Conservation (phyloP, 257 asterid species). For the Rauvolfia tetraphylla region DNA sequence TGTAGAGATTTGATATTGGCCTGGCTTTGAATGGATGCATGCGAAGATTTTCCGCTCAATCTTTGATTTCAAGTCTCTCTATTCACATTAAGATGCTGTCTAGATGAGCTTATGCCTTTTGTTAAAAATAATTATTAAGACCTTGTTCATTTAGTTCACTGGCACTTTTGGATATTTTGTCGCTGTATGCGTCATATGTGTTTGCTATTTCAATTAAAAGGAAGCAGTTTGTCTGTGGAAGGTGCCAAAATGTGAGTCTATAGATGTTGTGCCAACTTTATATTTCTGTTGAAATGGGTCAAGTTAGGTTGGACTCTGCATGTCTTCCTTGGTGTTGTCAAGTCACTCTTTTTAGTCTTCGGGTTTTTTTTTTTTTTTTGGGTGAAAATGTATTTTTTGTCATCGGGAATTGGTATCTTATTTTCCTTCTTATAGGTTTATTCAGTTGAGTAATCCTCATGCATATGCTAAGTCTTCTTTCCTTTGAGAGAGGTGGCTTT, state of each 20-base stretch:
- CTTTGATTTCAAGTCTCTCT: not conserved
- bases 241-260: not conserved
- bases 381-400: too few relatives aligned
- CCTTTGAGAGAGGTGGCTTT: not conserved
- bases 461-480: not conserved
- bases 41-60: not conserved
- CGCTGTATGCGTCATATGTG: not conserved
- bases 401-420: not conserved
- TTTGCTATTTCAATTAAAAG: not conserved
- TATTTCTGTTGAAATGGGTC: not conserved
- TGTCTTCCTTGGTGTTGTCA: not conserved
- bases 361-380: too few relatives aligned
- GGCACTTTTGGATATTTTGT: not conserved
- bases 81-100: not conserved
- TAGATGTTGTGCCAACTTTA: constrained; percentile 5
- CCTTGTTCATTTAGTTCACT: not conserved
- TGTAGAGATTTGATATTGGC: not conserved
- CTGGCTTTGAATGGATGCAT: constrained; percentile 7
- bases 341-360: not conserved
- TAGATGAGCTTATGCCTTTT: not conserved
- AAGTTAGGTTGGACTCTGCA: constrained; percentile 12
- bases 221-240: not conserved
- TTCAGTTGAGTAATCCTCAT: not conserved
- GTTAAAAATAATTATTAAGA: not conserved
- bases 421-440: not conserved